Conservation (phyloP, 495 filamentous ascomycete species). For the Aspergillus diversus region DNA sequence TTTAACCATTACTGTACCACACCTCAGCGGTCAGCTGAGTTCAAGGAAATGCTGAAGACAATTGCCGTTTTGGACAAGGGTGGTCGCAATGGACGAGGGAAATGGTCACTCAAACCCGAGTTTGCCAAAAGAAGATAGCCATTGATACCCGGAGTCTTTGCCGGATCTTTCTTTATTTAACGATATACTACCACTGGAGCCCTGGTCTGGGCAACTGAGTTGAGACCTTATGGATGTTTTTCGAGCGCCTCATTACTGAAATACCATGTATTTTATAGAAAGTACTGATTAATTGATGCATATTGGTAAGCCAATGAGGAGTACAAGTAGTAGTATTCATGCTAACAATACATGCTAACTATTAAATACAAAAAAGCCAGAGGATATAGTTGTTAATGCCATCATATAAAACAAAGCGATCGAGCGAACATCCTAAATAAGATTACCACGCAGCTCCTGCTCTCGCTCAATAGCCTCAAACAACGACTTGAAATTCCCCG, state of each 20-base stretch:
- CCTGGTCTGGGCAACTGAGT: background rate
- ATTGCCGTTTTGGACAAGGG: constrained; percentile 62
- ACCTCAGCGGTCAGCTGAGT: constrained; percentile 59
- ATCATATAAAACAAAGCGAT: background rate
- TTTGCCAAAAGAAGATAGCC: constrained; percentile 36
- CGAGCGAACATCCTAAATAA: constrained; percentile 42
- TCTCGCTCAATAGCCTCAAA: constrained; percentile 94
- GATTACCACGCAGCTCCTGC: constrained; percentile 80
- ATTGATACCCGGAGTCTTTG: background rate
- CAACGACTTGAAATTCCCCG: constrained; percentile 91
- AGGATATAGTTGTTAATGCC: background rate
- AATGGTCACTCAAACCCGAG: constrained; percentile 66
- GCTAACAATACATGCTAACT: no score
- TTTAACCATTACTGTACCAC: constrained; percentile 68
- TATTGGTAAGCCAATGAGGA: no score
- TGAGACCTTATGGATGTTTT: no score
- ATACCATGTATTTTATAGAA: no score
- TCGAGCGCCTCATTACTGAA: no score
- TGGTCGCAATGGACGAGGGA: constrained; percentile 55
- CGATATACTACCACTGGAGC: background rate
- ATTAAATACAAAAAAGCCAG: background rate
- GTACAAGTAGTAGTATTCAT: no score
- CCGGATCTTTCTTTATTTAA: background rate
- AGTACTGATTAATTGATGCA: no score
- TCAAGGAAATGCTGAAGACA: constrained; percentile 62